Evolutionary conservation across 331 rosid species (phyloP), one percentile per base, ranked within the genome.

Genomic region (Dryas integrifolia): DNA sequence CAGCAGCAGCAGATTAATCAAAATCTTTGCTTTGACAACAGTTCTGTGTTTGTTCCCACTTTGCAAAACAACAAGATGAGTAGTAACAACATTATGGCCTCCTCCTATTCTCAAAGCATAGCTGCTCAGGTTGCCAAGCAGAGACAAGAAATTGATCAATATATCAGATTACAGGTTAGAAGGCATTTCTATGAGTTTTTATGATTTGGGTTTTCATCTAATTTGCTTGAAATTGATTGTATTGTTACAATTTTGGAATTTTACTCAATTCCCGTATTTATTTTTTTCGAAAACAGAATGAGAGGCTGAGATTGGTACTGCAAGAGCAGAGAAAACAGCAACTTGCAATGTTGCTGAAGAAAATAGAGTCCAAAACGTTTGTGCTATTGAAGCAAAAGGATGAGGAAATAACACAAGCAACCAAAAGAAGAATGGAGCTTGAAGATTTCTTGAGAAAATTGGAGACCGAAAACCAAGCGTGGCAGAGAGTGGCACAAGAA

Each of bases 401-500:
- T 4, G 88, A 87, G 58, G 88, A 90, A 50, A 79, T 92, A 3
- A 78, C 83, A 0, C 80, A 56, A 58, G 96, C 84, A 11, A 9
- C 56, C 1, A 83, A 57, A 63, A 90, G 72, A 58, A 76, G 62
- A 26, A 9, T 70, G 70, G 98, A 90, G 51, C 77, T 95, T 2
- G 90, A 90, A 74, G 80, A 74, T 16, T 74, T 79, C 30, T 6
- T 92, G 56, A 79, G 65, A 59, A 82, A 48, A 14, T 16, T 90
- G 21, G 99, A 92, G 66, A 56, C 76, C 9, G 98, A 95, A 70
- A 92, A 86, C 46, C 83, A 65, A 50, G 73, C 77, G 2, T 88
- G 96, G 97, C 82, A 75, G 58, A 85, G 73, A 47, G 57, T 77
- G 49, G 96, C 88, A 3, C 72, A 75, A 12, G 98, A 92, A 48